phyloP scores from a whole-genome alignment of 73 alveolate species.

The Breviolum minutum region DNA sequence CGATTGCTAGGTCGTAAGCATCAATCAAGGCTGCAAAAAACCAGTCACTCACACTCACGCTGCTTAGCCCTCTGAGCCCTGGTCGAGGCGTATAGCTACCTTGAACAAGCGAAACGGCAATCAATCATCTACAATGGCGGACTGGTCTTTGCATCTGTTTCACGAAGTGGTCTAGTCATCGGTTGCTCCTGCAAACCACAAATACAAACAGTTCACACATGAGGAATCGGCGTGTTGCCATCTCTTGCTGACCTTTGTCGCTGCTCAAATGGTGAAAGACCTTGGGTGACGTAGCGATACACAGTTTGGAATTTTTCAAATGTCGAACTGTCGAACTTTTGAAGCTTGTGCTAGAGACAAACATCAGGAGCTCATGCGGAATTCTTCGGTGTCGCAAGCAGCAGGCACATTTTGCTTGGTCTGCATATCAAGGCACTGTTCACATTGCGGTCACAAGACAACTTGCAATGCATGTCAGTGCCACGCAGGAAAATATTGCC shows the following conservation, averaged over 20 bases:
- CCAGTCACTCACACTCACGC: background rate
- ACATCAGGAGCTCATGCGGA: too few species aligned
- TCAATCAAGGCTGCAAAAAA: background rate
- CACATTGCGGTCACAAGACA: constrained; percentile 34
- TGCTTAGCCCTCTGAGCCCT: background rate
- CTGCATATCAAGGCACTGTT: background rate
- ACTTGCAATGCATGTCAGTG: background rate
- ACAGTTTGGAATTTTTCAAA: too few species aligned
- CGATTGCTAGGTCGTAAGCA: background rate
- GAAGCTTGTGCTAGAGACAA: background rate
- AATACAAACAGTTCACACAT: background rate
- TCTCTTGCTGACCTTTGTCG: constrained; percentile 54
- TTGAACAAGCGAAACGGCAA: background rate
- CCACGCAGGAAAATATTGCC: constrained; percentile 17
- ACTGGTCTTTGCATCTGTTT: background rate
- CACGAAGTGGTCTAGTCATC: background rate
- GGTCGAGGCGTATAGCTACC: constrained; percentile 68
- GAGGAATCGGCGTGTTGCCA: constrained; percentile 31
- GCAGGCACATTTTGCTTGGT: background rate
- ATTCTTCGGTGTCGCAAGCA: background rate
- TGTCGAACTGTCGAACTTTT: too few species aligned
- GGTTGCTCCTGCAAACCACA: background rate
- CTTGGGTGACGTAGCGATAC: background rate
- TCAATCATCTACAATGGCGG: background rate
- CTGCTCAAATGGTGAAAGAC: constrained; percentile 32